Conservation (phyloP, 331 rosid genomes). For the Pyracantha coccinea region DNA sequence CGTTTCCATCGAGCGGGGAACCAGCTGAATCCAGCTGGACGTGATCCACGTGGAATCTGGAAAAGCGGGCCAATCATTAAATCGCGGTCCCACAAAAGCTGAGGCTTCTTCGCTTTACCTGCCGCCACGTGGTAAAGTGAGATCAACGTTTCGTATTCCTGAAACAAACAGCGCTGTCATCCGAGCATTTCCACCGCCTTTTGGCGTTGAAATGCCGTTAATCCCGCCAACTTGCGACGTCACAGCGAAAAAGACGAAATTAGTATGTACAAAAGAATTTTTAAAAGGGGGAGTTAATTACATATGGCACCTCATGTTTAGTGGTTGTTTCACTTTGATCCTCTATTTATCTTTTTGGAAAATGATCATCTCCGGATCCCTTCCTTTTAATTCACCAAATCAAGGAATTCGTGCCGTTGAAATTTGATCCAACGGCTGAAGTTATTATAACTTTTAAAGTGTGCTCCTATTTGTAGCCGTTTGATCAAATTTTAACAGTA, state of each 20-base stretch:
- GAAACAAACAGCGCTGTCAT: background rate
- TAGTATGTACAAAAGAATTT: background rate
- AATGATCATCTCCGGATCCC: too few relatives aligned
- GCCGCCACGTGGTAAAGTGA: constrained; percentile 40
- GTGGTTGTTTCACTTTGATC: background rate
- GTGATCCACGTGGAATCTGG: constrained; percentile 26
- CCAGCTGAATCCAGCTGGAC: constrained; percentile 28
- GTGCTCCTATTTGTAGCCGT: too few relatives aligned
- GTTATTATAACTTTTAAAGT: too few relatives aligned
- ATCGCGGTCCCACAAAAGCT: background rate
- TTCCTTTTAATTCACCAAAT: too few relatives aligned
- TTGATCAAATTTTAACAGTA: too few relatives aligned
- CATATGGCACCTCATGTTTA: background rate
- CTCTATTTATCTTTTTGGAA: background rate
- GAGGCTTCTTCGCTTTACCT: background rate
- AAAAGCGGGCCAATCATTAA: constrained; percentile 20
- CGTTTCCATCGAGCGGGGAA: background rate
- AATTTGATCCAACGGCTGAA: too few relatives aligned
- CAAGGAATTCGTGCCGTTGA: too few relatives aligned
- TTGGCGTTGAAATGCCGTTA: constrained; percentile 67
- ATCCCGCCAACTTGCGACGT: constrained; percentile 47
- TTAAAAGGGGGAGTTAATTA: background rate
- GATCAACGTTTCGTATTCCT: background rate
- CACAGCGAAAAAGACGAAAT: constrained; percentile 18
- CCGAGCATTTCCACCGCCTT: constrained; percentile 7